Base-by-base conservation (phyloP, 345 rosid species). In the Gossypium sturtianum region DNA sequence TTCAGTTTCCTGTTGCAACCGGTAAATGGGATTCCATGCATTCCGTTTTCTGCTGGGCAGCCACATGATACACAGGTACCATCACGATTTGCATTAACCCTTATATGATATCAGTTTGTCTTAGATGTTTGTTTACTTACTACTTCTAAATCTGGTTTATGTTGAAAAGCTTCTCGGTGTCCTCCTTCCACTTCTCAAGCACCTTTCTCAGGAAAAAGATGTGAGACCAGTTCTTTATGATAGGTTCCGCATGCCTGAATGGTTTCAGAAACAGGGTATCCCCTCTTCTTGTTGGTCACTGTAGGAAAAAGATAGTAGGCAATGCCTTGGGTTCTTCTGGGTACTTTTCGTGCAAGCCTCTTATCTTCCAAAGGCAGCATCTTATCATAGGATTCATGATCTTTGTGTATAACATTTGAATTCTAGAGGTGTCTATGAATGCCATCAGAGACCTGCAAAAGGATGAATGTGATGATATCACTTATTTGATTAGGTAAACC, bases 1-100 rank as follows among this genome's bases (percentile, higher is more conserved):
- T 96, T 93, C 88, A 95, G 99, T 82, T 93, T 95, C 87, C 75
- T 95, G 76, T 78, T 96, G 80, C 99, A 96, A 80, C 98, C 99
- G 27, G 65, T 89, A 9, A 96, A 96, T 75, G 99, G 98, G 68
- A 93, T 96, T 79, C 99, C 99, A 16, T 96, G 99, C 75, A 71
- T 91, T 80, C 92, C 99, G 2, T 96, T 95, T 79, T 89, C 98
- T 17, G 92, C 93, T 0, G 92, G 86, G 27, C 93, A 88, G 80
- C 89, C 94, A 1, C 80, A 84, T 41, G 99, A 95, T 60, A 83
- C 85, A 48, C 97, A 93, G 94, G 97, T 95, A 78, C 52, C 12
- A 0, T 9, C 19, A 1, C 7, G 11, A 45, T n/a, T 57, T 65
- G 10, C 45, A 22, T 13, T 65, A 10, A 51, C 11, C 23, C 41